Evolutionary conservation across 106 monocot species (phyloP), one percentile per base, ranked within the genome.

Genomic region (Dendrobium chrysotoxum): DNA sequence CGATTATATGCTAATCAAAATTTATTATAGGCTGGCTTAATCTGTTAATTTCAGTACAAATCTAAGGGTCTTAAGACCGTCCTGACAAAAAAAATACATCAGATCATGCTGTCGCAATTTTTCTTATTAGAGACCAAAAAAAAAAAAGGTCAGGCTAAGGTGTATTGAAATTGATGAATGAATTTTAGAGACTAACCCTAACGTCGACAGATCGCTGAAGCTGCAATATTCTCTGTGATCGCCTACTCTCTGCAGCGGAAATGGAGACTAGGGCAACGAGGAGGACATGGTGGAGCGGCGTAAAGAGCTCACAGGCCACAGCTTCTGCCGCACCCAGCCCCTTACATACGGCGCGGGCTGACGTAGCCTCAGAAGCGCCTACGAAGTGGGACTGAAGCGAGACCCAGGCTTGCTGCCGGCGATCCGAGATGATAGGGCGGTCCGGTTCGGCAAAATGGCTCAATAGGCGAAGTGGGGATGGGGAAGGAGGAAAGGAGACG

Each of bases 301-400:
- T 88, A 57, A 98, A 95, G 46, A 95, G 82, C 86, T 98, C 89
- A 94, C 95, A 98, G 0, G 89, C 92, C 40, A 83, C 78, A 38
- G 85, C 77, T 72, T 91, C 98, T 55, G 86, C 83, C 2, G 17
- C 18, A 44, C 78, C 54, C 71, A 98, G 75, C 4, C 84, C 87
- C 39, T 83, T 83, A 0, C 86, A 84, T 0, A 92, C 70, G 21
- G 83, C 12, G 20, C 57, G 35, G 1, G 92, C 85, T 0, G 91
- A 92, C 2, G 95, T 87, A 28, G 89, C 91, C 82, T 88, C 95
- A 67, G 85, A 82, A 7, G 82, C 91, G 11, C 88, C 92, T 70
- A 92, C 68, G 30, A 95, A 85, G 42, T 84, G 86, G 15, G 91
- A 92, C 72, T 94, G 90, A 12, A 94, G 85, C 28, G 89, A 89